Evolutionary conservation across 176 grass and related monocot species (phyloP), one percentile per base, ranked within the genome.

Genomic region (Sorghum bicolor): DNA sequence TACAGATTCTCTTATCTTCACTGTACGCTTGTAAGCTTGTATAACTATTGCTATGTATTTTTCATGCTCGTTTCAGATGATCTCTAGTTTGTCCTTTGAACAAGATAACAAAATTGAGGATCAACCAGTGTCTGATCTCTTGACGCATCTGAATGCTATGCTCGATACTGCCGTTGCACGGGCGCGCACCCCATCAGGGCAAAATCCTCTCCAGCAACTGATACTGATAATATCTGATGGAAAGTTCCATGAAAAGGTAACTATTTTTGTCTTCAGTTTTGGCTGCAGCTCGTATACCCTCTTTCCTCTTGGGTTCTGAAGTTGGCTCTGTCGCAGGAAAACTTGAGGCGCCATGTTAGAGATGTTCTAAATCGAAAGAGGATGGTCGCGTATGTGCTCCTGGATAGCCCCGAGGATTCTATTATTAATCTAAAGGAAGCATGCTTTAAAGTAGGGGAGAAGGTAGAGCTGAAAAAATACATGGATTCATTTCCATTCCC

Each of bases 51-150:
- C 28, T 78, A 26, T 48, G 14, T 76, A 26, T 48, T 7, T 72
- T 62, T 85, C 32, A 14, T 80, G 19, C 24, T 74, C 8, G 45
- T 24, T 82, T 50, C 91, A 98, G 96, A 94, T 95, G 80, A 90
- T 98, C 45, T 98, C 93, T 29, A 93, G 64, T 43, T 88, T 98
- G 44, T 94, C 96, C 40, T 98, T 98, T 81, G 94, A 92, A 83
- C 96, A 98, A 95, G 96, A 98, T 73, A 98, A 95, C 69, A 93
- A 84, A 82, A 90, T 95, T 74, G 91, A 82, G 40, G 96, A 95
- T 88, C 77, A 95, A 85, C 96, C 93, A n/a, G 85, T 98, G 72
- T 87, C 91, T 82, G 96, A 98, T 90, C 85, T 98, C 37, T 77
- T 98, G 69, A 94, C 61, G 69, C 81, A 95, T 88, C 64, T 98